Evolutionary conservation across 202 grass and related monocot genomes (phyloP).

Genomic region (Bolboschoenoplectus hybrid): DNA sequence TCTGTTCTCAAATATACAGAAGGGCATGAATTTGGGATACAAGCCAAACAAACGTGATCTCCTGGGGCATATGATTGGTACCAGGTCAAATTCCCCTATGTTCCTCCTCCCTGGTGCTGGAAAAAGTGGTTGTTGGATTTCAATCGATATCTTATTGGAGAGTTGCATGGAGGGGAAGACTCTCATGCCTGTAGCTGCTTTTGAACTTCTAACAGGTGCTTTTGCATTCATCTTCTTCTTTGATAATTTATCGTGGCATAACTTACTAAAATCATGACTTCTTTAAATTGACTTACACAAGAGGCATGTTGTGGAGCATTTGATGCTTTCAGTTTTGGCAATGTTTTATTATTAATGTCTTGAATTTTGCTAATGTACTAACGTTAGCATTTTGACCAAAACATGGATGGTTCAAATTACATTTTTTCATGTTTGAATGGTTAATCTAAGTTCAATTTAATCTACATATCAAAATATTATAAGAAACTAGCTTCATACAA

Average conservation of each 20-base stretch:
- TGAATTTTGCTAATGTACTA: not conserved
- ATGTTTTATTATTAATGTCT: conserved; percentile 5
- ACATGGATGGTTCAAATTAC: not conserved
- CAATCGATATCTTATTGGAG: conserved; percentile 88
- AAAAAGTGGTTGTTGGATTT: conserved; percentile 80
- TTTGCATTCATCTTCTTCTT: conserved; percentile 21
- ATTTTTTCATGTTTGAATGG: not conserved
- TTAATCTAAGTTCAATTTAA: conserved; percentile 6
- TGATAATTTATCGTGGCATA: not conserved
- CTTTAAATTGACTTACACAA: not conserved
- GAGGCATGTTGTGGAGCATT: conserved; percentile 24
- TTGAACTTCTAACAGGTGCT: conserved; percentile 81
- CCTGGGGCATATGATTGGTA: conserved; percentile 60
- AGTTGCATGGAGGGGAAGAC: conserved; percentile 83
- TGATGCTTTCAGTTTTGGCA: conserved; percentile 50
- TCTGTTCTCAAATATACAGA: conserved; percentile 57
- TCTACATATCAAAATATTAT: not conserved
- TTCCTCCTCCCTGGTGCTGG: conserved; percentile 64
- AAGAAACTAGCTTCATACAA: not conserved
- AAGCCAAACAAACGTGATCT: conserved; percentile 65
- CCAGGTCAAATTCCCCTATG: conserved; percentile 51
- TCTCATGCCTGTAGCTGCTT: conserved; percentile 71
- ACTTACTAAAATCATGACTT: not conserved
- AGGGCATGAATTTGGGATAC: conserved; percentile 59
- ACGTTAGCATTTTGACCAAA: not conserved